Evolutionary conservation across 129 eudicot genomes (phyloP).

Genomic region (Apium graveolens): DNA sequence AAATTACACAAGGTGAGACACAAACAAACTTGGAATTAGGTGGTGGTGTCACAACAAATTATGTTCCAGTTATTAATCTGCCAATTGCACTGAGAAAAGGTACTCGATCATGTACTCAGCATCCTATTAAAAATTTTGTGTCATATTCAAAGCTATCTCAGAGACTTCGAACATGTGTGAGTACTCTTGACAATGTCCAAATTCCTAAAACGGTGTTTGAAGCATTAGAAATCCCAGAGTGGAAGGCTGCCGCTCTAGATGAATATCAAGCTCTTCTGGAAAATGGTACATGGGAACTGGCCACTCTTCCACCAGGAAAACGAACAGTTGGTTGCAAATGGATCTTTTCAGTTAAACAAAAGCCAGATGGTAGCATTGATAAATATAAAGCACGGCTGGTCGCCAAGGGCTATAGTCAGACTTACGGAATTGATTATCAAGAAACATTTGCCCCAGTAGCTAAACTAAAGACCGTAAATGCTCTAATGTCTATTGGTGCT

Average conservation of each 20-base stretch:
- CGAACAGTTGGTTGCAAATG: neutral
- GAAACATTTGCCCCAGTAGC: no score
- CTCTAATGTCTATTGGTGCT: no score
- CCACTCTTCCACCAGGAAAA: neutral
- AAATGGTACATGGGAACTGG: slow-evolving; percentile 5
- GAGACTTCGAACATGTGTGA: neutral
- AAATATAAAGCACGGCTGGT: no score
- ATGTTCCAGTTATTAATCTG: no score
- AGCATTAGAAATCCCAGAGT: neutral
- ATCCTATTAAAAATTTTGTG: neutral
- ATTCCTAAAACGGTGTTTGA: neutral
- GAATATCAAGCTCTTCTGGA: neutral
- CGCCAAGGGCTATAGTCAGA: no score
- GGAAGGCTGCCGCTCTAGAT: neutral
- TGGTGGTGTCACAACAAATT: no score
- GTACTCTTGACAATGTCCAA: neutral
- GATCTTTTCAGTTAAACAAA: no score
- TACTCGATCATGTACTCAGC: neutral
- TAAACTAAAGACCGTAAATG: no score
- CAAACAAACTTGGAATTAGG: neutral
- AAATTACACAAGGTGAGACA: neutral
- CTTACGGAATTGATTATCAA: no score
- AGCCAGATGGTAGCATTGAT: no score
- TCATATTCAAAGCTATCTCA: neutral
- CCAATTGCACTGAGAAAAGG: neutral